Percentiles rank a stretch among this genome's conserved stretches.
Evolutionary conservation across 163 green algal genomes (phyloP).

Genomic region (Trebouxiophyceae sp.): DNA sequence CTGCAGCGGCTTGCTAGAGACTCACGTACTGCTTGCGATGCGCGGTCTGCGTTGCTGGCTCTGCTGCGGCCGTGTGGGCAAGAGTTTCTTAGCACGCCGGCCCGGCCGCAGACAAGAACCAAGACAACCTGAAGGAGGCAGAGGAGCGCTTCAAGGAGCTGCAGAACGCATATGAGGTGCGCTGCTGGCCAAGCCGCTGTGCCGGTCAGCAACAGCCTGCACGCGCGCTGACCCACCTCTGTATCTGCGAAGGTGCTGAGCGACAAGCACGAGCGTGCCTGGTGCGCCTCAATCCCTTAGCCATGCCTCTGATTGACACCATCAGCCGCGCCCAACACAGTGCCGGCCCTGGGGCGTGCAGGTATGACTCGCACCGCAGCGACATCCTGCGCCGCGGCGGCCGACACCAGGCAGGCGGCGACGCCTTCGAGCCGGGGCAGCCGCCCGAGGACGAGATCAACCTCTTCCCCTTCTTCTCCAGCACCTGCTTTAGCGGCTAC

Average conservation of each 20-base stretch:
- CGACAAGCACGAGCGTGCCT: constrained; percentile 87
- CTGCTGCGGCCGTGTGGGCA: no score
- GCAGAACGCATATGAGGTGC: constrained; percentile 88
- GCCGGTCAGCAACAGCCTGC: neutral
- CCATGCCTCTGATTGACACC: no score
- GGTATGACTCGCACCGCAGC: constrained; percentile 88
- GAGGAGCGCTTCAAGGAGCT: constrained; percentile 83
- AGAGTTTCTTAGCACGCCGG: no score
- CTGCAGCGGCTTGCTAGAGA: no score
- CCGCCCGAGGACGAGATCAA: constrained; percentile 65
- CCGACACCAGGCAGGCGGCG: constrained; percentile 61
- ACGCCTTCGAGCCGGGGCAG: constrained; percentile 17
- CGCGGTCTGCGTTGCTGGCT: no score
- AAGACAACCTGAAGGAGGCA: constrained; percentile 58
- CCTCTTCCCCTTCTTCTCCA: constrained; percentile 80
- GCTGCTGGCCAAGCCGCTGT: neutral
- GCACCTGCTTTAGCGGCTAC: constrained; percentile 70
- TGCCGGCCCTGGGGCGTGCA: no score
- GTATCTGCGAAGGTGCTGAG: no score
- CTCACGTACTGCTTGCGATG: no score
- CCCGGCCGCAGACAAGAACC: constrained; percentile 80
- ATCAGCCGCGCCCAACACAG: no score
- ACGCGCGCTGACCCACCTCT: no score
- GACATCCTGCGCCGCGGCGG: constrained; percentile 73
- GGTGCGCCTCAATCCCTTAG: no score